Evolutionary conservation across 2,329 filamentous ascomycete genomes (phyloP).

Genomic region (Botrytis sinoallii): DNA sequence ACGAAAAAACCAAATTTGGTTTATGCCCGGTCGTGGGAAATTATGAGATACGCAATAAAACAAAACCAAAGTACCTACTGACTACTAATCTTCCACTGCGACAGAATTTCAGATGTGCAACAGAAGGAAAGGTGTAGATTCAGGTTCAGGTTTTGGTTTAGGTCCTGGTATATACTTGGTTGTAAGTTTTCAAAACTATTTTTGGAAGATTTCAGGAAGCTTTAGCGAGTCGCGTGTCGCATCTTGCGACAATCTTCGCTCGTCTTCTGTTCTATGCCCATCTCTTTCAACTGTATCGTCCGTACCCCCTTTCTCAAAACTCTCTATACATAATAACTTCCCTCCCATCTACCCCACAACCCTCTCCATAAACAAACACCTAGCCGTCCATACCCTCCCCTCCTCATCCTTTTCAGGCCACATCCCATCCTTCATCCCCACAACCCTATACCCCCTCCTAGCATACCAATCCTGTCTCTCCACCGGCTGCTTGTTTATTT

Average conservation of each 20-base stretch:
- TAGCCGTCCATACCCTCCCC: constrained; percentile 26
- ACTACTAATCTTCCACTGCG: background rate
- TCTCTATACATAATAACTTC: background rate
- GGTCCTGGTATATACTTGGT: background rate
- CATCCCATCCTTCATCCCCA: constrained; percentile 18
- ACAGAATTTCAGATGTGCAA: background rate
- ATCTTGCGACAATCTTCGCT: background rate
- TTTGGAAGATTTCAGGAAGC: too few species aligned
- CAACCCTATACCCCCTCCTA: constrained; percentile 29
- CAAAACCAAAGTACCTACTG: background rate
- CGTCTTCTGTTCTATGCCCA: background rate
- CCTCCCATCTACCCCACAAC: constrained; percentile 18
- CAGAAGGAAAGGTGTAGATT: background rate
- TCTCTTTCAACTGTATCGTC: background rate
- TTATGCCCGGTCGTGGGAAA: background rate
- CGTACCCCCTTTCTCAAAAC: background rate
- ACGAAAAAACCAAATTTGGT: background rate
- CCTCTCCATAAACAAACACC: constrained; percentile 31
- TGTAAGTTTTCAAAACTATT: too few species aligned
- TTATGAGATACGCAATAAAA: background rate
- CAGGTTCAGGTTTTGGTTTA: too few species aligned
- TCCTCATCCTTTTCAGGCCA: constrained; percentile 24
- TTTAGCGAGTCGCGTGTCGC: background rate
- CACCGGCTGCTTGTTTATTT: constrained; percentile 16
- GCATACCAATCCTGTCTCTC: constrained; percentile 30